Evolutionary conservation across 495 filamentous ascomycete genomes (phyloP), one percentile per base, ranked within the genome.

Genomic region (Penicillium coprophilum): DNA sequence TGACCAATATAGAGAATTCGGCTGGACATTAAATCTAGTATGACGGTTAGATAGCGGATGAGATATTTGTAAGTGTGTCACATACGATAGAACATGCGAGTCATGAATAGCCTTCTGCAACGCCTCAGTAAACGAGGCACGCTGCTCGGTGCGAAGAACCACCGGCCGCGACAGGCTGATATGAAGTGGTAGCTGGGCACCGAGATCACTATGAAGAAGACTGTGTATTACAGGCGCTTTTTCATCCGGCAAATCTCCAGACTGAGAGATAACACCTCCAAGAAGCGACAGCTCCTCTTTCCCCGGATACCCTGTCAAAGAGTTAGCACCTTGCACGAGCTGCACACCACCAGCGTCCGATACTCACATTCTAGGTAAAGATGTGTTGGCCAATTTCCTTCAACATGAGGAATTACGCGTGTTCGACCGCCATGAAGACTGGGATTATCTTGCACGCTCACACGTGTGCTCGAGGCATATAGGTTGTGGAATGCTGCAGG

Each of bases 331-430:
- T 46, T 34, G 20, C 48, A 23, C 19, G 6, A 46, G 46, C 19
- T 21, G 31, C 21, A 44, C 8, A 53, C 23, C 6, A 50, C 51
- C 19, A 59, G 47, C 19, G 50, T 31, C 20, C 19, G 4, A 53
- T n/a, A 74, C 85, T 68, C 79, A 93, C 93, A 98, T 77, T 97
- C 93, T 53, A 97, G 77, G 70, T 95, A 98, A 20, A 97, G 62
- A 70, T 96, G 92, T 17, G 85, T 91, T 2, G 94, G 89, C 94
- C 94, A 98, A 73, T 89, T 89, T 21, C 94, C 94, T 49, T 88
- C 82, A 12, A 93, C 75, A 71, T 98, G 94, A 3, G 94, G 92
- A 40, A 84, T 88, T 40, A 83, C 82, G 23, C 94, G 80, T 65
- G 86, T 88, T 40, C 92, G 83, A 28, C 94, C 94, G 28, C 85